phyloP scores from a whole-genome alignment of 2,329 filamentous ascomycete genomes.

The Ophiostoma montium region DNA sequence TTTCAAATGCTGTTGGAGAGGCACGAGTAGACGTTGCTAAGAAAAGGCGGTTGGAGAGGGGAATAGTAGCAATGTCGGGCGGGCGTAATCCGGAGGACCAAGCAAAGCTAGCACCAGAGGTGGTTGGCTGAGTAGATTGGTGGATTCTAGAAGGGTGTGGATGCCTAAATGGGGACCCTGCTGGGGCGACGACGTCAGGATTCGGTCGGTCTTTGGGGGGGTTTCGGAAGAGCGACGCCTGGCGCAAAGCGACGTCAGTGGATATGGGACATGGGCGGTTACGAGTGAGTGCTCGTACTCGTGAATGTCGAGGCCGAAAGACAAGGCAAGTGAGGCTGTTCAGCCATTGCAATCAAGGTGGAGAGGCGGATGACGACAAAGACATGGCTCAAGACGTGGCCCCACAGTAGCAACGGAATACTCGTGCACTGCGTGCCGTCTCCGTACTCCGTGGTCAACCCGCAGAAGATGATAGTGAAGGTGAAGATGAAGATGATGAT shows the following conservation, averaged over 20 bases:
- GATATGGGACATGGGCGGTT: not conserved
- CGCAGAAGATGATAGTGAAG: no score
- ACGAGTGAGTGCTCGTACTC: no score
- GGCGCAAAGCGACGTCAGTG: no score
- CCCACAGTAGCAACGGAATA: no score
- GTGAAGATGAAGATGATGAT: no score
- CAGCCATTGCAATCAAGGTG: not conserved
- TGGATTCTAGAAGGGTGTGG: slow-evolving; percentile 2
- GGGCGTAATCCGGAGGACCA: not conserved
- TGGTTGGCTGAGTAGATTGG: not conserved
- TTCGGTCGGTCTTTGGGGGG: not conserved
- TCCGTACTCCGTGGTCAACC: no score
- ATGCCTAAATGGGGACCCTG: slow-evolving; percentile 1
- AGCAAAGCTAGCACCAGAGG: not conserved
- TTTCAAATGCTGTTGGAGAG: no score
- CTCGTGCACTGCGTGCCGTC: no score
- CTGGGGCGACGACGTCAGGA: not conserved
- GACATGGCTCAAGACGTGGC: no score
- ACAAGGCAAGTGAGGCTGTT: not conserved
- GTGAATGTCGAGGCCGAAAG: no score
- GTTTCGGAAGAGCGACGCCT: not conserved
- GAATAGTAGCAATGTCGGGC: not conserved
- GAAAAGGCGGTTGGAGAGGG: slow-evolving; percentile 1
- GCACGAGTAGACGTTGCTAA: not conserved
- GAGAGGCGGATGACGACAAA: no score